Conservation (phyloP, 768 basidiomycete genomes). For the Tylopilus intermedius region DNA sequence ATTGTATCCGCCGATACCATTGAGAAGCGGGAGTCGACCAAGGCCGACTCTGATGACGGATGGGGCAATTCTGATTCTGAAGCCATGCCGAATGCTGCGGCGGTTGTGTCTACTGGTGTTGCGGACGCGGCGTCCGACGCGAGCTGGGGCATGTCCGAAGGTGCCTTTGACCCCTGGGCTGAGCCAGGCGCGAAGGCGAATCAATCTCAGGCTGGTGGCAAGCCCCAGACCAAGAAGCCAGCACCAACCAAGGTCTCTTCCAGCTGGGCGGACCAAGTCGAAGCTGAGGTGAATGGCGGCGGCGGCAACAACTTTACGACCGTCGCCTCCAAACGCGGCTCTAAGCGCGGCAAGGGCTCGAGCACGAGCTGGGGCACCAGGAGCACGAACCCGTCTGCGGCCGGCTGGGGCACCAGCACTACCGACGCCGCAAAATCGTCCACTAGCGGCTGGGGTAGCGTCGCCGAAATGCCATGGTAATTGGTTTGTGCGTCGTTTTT, state of each 20-base stretch:
- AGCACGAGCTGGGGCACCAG: slow-evolving; percentile 9
- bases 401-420: slow-evolving; percentile 17
- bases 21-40: slow-evolving; percentile 20
- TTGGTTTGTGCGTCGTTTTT: not conserved
- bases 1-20: slow-evolving; percentile 25
- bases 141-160: slow-evolving; percentile 23
- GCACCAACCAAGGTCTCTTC: slow-evolving; percentile 1
- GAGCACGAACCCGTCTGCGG: not conserved
- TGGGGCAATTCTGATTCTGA: slow-evolving; percentile 23
- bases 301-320: not conserved
- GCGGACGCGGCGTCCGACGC: slow-evolving; percentile 15
- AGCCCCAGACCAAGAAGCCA: slow-evolving; percentile 7
- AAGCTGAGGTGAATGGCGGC: slow-evolving; percentile 8
- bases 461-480: slow-evolving; percentile 23
- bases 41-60: slow-evolving; percentile 4
- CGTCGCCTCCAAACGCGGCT: slow-evolving; percentile 11
- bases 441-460: slow-evolving; percentile 18
- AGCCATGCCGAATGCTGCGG: slow-evolving; percentile 6
- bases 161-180: slow-evolving; percentile 22
- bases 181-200: slow-evolving; percentile 9
- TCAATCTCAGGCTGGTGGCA: not conserved
- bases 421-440: not conserved
- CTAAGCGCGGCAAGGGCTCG: slow-evolving; percentile 12
- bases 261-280: slow-evolving; percentile 29
- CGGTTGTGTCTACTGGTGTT: not conserved